Evolutionary conservation across 2,329 filamentous ascomycete genomes (phyloP).

Genomic region (Tolypocladium amazonense): DNA sequence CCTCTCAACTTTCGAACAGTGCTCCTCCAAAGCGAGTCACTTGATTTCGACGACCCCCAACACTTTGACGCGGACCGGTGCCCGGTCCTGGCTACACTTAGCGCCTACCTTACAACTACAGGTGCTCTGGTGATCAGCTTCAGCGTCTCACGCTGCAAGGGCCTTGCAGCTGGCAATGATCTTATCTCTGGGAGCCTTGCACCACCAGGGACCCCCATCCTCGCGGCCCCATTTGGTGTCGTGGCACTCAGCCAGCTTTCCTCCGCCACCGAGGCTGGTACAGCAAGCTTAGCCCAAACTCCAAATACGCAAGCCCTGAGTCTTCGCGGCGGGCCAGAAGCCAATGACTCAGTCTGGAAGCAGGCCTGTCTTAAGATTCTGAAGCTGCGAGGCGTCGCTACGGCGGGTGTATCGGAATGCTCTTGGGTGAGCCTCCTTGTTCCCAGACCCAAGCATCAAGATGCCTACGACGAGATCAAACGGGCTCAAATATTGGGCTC

Average conservation of each 20-base stretch:
- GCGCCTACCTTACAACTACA: constrained; percentile 44
- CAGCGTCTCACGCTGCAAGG: constrained; percentile 34
- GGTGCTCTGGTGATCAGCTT: constrained; percentile 42
- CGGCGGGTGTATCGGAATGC: constrained; percentile 29
- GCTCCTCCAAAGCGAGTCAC: constrained; percentile 26
- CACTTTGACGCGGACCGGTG: constrained; percentile 8
- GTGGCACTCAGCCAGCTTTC: constrained; percentile 16
- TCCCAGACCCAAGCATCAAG: constrained; percentile 30
- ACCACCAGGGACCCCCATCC: constrained; percentile 31
- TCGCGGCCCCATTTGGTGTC: constrained; percentile 44
- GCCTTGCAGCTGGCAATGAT: constrained; percentile 36
- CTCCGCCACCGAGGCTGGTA: constrained; percentile 9
- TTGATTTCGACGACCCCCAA: constrained; percentile 7
- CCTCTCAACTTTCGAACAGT: constrained; percentile 43
- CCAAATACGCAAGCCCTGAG: constrained; percentile 41
- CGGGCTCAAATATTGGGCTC: constrained; percentile 22
- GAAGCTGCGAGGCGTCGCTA: constrained; percentile 37
- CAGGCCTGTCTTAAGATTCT: constrained; percentile 39
- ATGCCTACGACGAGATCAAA: constrained; percentile 31
- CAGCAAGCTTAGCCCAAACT: constrained; percentile 34
- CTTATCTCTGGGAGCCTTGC: constrained; percentile 26
- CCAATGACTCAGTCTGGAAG: constrained; percentile 35
- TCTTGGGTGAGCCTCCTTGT: constrained; percentile 42
- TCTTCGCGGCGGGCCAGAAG: constrained; percentile 27
- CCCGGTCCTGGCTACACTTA: constrained; percentile 36